phyloP scores from a whole-genome alignment of 192 early-diverging fungal genomes.

The Martensiomyces pterosporus region DNA sequence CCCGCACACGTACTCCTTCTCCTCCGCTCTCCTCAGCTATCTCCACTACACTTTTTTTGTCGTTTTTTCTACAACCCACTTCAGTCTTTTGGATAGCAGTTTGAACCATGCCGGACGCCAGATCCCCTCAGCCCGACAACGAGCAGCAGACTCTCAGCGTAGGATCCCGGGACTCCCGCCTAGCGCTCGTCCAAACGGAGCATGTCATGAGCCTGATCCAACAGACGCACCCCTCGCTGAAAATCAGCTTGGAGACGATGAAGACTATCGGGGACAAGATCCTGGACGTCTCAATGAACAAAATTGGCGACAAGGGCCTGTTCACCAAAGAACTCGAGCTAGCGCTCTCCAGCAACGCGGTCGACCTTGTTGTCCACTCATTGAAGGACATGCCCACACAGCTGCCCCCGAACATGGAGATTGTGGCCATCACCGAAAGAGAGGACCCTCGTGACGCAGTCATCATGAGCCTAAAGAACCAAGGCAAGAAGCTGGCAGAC shows the following conservation, averaged over 20 bases:
- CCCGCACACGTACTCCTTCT: no score
- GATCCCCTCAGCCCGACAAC: background rate
- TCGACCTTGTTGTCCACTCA: conserved; percentile 89
- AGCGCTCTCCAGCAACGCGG: conserved; percentile 58
- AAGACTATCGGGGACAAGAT: conserved; percentile 77
- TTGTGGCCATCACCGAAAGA: conserved; percentile 81
- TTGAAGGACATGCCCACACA: conserved; percentile 91
- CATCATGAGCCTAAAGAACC: conserved; percentile 52
- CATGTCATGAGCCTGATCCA: conserved; percentile 61
- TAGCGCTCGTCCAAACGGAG: conserved; percentile 83
- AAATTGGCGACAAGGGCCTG: conserved; percentile 86
- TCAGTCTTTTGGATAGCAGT: no score
- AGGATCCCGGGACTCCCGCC: conserved; percentile 81
- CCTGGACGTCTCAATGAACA: conserved; percentile 75
- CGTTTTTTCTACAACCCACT: no score
- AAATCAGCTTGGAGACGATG: conserved; percentile 58
- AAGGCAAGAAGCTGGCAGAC: conserved; percentile 51
- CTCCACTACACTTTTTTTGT: no score
- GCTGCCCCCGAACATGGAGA: conserved; percentile 72
- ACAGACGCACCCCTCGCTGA: conserved; percentile 36
- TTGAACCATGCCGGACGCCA: conserved; percentile 1
- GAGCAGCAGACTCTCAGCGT: conserved; percentile 35
- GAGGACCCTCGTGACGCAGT: conserved; percentile 90
- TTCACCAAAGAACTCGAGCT: conserved; percentile 91
- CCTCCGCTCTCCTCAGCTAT: no score